Conservation (phyloP, 2,329 filamentous ascomycete genomes). For the Aspergillus udagawae region DNA sequence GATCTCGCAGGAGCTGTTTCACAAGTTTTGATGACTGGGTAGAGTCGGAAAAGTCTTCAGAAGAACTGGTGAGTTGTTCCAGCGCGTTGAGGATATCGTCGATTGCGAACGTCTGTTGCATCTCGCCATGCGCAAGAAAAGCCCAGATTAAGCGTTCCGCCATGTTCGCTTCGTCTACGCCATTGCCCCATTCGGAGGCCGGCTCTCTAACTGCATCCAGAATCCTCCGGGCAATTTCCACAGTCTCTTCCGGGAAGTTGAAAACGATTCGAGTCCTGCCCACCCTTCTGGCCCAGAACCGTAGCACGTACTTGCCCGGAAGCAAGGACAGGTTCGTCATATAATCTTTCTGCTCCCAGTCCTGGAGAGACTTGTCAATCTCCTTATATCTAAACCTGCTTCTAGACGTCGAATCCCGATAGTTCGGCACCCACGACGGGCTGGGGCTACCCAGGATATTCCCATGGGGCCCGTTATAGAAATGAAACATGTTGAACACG, state of each 20-base stretch:
- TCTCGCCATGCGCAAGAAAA: background rate
- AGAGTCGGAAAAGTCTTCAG: background rate
- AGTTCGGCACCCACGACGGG: conserved; percentile 5
- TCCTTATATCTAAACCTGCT: background rate
- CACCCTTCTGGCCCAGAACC: conserved; percentile 1
- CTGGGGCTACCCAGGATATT: background rate
- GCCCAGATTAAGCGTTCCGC: background rate
- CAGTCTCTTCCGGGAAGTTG: background rate
- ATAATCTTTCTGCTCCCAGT: conserved; percentile 1
- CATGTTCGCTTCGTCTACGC: background rate
- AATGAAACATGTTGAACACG: background rate
- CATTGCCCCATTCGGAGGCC: background rate
- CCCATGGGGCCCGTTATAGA: background rate
- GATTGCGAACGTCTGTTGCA: background rate
- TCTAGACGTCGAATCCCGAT: background rate
- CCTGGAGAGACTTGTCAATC: background rate
- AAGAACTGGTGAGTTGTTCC: background rate
- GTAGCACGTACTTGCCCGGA: conserved; percentile 1
- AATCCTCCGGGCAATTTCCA: background rate
- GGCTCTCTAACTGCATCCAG: background rate
- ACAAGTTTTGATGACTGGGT: background rate
- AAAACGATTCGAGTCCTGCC: background rate
- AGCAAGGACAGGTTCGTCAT: conserved; percentile 2
- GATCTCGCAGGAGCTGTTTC: background rate
- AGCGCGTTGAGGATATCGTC: background rate